Base-by-base conservation (phyloP, 306 rosid genomes). In the Vigna trinervia region DNA sequence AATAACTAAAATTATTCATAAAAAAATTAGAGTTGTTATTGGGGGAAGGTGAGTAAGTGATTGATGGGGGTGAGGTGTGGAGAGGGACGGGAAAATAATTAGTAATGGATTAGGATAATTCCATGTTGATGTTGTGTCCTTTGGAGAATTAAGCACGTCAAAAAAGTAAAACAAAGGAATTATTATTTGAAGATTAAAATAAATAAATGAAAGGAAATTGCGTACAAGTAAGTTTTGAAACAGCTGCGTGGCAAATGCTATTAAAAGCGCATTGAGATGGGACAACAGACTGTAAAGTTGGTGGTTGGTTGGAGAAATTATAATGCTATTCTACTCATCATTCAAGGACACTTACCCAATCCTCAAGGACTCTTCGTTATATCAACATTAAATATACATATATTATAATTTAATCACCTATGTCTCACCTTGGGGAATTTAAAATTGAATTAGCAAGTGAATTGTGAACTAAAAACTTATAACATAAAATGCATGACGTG, bases 21-120 rank as follows among this genome's bases (percentile, higher is more conserved):
- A 54, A 54, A 8, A 54, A 54, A 20, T 20, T 4, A 9, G 2
- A 4, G 7, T 4, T 22, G 62, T 26, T 13, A 32, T 15, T 8
- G 26, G 20, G 52, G 80, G 63, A 50, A 20, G 28, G 26, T 61
- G 63, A 34, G 48, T 45, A 58, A 26, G 78, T 59, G 12, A 17
- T 59, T 43, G 28, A 36, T 10, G 12, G 6, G 12, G 46, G 32
- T 3, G 4, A 2, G 15, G 36, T 58, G 78, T 45, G 11, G 6
- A 22, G 11, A 73, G 45, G 9, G n/a, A 28, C 20, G 38, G 52
- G 2, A 12, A 2, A 22, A 10, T 0, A 48, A 28, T 0, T 69
- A 48, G 48, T 68, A 48, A 52, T 28, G 60, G 46, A 70, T 50
- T 71, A 1, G 46, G n/a, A 71, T 52, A 32, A 43, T 22, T 67